Evolutionary conservation across 768 basidiomycete genomes (phyloP).

Genomic region (Mycena capillaripes): DNA sequence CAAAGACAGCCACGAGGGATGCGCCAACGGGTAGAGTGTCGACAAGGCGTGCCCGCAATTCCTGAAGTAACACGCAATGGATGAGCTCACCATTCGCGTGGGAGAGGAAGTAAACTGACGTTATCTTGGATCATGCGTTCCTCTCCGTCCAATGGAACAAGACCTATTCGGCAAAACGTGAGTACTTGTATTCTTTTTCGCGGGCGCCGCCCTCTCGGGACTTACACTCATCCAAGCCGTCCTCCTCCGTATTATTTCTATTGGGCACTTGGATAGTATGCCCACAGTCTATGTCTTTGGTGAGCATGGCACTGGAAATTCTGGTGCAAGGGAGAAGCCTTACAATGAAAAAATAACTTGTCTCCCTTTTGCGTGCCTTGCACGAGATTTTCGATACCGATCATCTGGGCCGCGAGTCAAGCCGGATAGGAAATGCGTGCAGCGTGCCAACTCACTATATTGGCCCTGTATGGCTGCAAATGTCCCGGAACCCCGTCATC

Average conservation of each 20-base stretch:
- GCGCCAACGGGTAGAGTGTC: conserved; percentile 39
- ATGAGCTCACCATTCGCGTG: not conserved
- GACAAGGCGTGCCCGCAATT: conserved; percentile 38
- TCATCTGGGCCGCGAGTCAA: conserved; percentile 7
- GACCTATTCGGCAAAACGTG: conserved; percentile 10
- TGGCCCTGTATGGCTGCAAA: conserved; percentile 27
- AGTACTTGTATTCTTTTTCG: not conserved
- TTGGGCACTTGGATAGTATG: conserved; percentile 33
- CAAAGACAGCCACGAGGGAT: conserved; percentile 37
- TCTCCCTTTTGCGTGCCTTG: conserved; percentile 19
- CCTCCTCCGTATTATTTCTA: conserved; percentile 15
- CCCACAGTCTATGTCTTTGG: conserved; percentile 22
- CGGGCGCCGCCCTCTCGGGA: not conserved
- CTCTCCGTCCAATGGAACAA: conserved; percentile 38
- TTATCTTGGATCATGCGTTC: conserved; percentile 29
- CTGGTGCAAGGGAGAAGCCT: not conserved
- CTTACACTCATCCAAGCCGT: conserved; percentile 32
- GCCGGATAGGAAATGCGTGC: not conserved
- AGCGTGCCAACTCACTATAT: conserved; percentile 24
- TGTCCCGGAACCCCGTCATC: conserved; percentile 28
- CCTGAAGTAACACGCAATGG: conserved; percentile 26
- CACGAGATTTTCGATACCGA: conserved; percentile 24
- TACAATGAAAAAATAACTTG: conserved; percentile 34
- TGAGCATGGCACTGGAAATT: not conserved
- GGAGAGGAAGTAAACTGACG: not conserved